Conservation (phyloP, 2,329 filamentous ascomycete species). For the Taxawa tesnikishii region DNA sequence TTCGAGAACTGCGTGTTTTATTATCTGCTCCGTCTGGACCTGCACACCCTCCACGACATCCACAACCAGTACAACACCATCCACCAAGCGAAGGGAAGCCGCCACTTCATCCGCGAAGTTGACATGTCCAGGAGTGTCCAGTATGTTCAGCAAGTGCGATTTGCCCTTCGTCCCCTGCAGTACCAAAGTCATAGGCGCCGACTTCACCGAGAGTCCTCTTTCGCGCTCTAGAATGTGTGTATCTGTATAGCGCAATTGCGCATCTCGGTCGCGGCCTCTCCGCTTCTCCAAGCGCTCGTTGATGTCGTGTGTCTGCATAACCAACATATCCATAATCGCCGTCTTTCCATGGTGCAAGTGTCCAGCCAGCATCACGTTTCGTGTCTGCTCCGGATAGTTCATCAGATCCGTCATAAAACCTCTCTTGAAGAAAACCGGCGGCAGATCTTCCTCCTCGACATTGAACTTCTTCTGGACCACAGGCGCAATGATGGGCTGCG, state of each 20-base stretch:
- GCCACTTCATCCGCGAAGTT: slow-evolving; percentile 98
- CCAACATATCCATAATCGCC: slow-evolving; percentile 95
- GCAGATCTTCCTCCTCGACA: slow-evolving; percentile 81
- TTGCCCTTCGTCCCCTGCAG: slow-evolving; percentile 82
- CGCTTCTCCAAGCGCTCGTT: slow-evolving; percentile 66
- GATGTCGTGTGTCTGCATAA: slow-evolving; percentile 88
- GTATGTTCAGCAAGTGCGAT: slow-evolving; percentile 85
- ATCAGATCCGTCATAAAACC: slow-evolving; percentile 92
- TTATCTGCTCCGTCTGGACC: slow-evolving; percentile 91
- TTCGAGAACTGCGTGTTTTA: slow-evolving; percentile 87
- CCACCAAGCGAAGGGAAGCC: slow-evolving; percentile 70
- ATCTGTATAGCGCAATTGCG: slow-evolving; percentile 91
- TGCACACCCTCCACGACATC: slow-evolving; percentile 99
- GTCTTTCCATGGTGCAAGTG: slow-evolving; percentile 98
- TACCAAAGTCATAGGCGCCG: slow-evolving; percentile 87
- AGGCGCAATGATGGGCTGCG: slow-evolving; percentile 86
- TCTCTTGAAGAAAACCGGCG: slow-evolving; percentile 75
- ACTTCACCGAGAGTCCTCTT: slow-evolving; percentile 81
- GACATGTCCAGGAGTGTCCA: slow-evolving; percentile 94
- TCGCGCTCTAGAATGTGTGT: slow-evolving; percentile 81
- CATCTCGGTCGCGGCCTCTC: slow-evolving; percentile 69
- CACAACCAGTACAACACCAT: slow-evolving; percentile 86
- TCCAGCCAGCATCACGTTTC: slow-evolving; percentile 83
- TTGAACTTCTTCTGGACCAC: slow-evolving; percentile 93
- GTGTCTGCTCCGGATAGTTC: slow-evolving; percentile 88